phyloP scores from a whole-genome alignment of 805 yeast species.

The Schwanniomyces vanrijiae region DNA sequence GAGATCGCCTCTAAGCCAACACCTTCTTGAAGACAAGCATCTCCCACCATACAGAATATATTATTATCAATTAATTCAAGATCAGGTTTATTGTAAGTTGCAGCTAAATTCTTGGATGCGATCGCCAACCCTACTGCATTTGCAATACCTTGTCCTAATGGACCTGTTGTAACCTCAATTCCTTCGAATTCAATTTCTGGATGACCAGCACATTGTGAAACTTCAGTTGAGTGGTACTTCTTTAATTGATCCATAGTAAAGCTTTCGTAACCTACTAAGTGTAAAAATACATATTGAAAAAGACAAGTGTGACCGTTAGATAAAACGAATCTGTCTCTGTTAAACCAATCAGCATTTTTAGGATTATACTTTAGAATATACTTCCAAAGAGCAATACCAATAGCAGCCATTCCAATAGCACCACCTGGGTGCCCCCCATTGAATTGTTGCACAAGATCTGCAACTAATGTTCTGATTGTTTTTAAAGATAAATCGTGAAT shows the following conservation, averaged over 20 bases:
- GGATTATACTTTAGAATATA: slow-evolving; percentile 75
- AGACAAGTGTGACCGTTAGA: slow-evolving; percentile 98
- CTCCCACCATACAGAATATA: slow-evolving; percentile 86
- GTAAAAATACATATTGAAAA: slow-evolving; percentile 78
- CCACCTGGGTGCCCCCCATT: slow-evolving; percentile 43
- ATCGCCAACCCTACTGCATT: slow-evolving; percentile 96
- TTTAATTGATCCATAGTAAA: slow-evolving; percentile 82
- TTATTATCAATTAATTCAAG: slow-evolving; percentile 67
- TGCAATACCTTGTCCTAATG: slow-evolving; percentile 96
- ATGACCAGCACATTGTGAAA: slow-evolving; percentile 95
- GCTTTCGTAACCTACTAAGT: slow-evolving; percentile 76
- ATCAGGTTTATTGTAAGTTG: slow-evolving; percentile 89
- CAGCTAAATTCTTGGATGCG: slow-evolving; percentile 90
- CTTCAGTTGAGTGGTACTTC: slow-evolving; percentile 77
- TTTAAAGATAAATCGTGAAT: slow-evolving; percentile 18
- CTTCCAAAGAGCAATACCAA: slow-evolving; percentile 36
- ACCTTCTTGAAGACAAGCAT: slow-evolving; percentile 98
- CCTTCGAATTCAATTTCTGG: slow-evolving; percentile 93
- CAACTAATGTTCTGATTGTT: slow-evolving; percentile 29
- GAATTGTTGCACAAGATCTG: slow-evolving; percentile 22
- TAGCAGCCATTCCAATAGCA: slow-evolving; percentile 43
- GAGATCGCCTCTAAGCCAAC: slow-evolving; percentile 92
- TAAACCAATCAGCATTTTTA: slow-evolving; percentile 86
- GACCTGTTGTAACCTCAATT: slow-evolving; percentile 97
- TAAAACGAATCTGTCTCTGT: slow-evolving; percentile 92